A percentile compares a stretch with the other conserved stretches of the same genome.
phyloP scores from a whole-genome alignment of 768 basidiomycete species.

The Phlegmacium glaucopus region DNA sequence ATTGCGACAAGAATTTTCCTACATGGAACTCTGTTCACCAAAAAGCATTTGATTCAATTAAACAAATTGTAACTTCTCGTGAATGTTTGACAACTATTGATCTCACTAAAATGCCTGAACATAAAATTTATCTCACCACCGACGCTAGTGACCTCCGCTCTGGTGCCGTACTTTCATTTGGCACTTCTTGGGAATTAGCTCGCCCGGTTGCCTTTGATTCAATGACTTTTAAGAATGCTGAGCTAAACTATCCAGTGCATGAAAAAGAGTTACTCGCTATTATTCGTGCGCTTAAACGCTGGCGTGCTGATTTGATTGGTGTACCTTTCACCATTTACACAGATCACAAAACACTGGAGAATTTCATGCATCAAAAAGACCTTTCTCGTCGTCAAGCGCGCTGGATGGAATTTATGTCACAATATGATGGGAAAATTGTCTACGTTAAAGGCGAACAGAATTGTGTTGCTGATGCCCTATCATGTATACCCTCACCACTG shows the following conservation, averaged over 20 bases:
- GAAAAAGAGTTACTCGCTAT: slow-evolving; percentile 25
- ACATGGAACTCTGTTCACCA: no score
- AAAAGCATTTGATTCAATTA: no score
- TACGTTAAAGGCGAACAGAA: slow-evolving; percentile 35
- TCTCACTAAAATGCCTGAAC: background rate
- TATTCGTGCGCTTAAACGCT: slow-evolving; percentile 24
- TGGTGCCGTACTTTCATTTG: slow-evolving; percentile 27
- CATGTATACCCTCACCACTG: background rate
- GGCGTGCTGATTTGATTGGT: slow-evolving; percentile 23
- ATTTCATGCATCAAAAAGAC: slow-evolving; percentile 26
- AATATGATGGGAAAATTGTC: slow-evolving; percentile 30
- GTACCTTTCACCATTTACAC: slow-evolving; percentile 25
- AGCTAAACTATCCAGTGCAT: slow-evolving; percentile 5
- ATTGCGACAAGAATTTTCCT: no score
- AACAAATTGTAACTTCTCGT: slow-evolving; percentile 7
- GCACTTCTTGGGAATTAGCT: slow-evolving; percentile 25
- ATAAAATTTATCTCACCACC: slow-evolving; percentile 11
- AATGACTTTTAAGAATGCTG: slow-evolving; percentile 18
- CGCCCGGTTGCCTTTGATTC: slow-evolving; percentile 30
- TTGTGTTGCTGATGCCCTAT: slow-evolving; percentile 31
- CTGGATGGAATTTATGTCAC: slow-evolving; percentile 31
- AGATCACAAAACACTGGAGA: slow-evolving; percentile 33
- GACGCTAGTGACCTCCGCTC: slow-evolving; percentile 11
- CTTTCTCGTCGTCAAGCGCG: background rate
- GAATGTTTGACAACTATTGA: slow-evolving; percentile 18